Percentiles rank a stretch among this genome's conserved stretches.
Evolutionary conservation across 2,329 filamentous ascomycete species (phyloP).

Genomic region (Calonectria pseudoturangicola): DNA sequence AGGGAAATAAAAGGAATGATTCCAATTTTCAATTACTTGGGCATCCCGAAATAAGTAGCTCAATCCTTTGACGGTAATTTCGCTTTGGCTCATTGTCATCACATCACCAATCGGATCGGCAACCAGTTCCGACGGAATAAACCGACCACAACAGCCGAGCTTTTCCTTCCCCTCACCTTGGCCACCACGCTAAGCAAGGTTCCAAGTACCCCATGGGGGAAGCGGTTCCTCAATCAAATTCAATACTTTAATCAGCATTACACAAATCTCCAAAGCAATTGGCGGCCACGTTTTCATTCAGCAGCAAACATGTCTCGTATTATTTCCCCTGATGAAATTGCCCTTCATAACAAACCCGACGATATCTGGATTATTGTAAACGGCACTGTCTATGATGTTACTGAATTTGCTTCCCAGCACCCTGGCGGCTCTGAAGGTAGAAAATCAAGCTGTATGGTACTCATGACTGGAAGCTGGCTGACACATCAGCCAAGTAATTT

Average conservation of each 20-base stretch:
- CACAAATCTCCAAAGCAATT: neutral
- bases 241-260: neutral
- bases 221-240: neutral
- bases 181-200: slow-evolving; percentile 7
- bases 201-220: neutral
- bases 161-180: slow-evolving; percentile 18
- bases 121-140: slow-evolving; percentile 7
- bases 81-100: neutral
- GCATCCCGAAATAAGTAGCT: neutral
- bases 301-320: slow-evolving; percentile 42
- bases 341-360: slow-evolving; percentile 65
- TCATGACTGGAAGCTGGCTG: neutral
- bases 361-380: slow-evolving; percentile 82
- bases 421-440: slow-evolving; percentile 49
- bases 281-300: neutral
- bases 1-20: no score
- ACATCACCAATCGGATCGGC: neutral
- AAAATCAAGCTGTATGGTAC: no score
- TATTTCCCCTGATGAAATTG: slow-evolving; percentile 66
- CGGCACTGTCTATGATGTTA: slow-evolving; percentile 76
- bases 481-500: slow-evolving; percentile 46
- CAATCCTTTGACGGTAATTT: neutral
- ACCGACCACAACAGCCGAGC: neutral
- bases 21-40: no score
- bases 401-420: slow-evolving; percentile 49